phyloP scores from a whole-genome alignment of 2,329 filamentous ascomycete genomes.

The Curvularia sp. region DNA sequence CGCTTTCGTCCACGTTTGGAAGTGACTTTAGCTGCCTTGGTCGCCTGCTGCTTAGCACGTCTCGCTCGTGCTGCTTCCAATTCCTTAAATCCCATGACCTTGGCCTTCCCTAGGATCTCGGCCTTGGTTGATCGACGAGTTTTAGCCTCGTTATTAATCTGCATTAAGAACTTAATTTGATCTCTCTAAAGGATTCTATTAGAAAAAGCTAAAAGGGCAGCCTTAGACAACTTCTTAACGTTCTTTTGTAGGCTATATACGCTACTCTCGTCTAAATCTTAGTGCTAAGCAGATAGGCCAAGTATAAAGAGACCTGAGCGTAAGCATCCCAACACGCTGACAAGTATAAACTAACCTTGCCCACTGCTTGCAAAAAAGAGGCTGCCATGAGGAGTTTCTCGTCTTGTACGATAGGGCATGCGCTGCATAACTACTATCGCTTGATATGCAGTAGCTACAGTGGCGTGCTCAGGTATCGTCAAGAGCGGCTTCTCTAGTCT shows the following conservation, averaged over 20 bases:
- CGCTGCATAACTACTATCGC: too few relatives aligned
- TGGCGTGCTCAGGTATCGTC: too few relatives aligned
- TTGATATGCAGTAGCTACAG: too few relatives aligned
- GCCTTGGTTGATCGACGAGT: constrained; percentile 31
- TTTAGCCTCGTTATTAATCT: constrained; percentile 41
- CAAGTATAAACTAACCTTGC: too few relatives aligned
- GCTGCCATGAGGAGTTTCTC: too few relatives aligned
- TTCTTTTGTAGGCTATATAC: constrained; percentile 24
- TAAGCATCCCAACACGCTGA: too few relatives aligned
- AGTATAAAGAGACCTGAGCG: too few relatives aligned
- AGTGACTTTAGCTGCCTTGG: constrained; percentile 23
- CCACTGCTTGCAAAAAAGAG: too few relatives aligned
- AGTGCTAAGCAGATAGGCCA: too few relatives aligned
- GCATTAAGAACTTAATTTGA: constrained; percentile 36
- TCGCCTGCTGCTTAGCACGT: constrained; percentile 29
- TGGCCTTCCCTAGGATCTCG: constrained; percentile 31
- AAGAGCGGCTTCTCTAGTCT: too few relatives aligned
- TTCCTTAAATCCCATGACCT: constrained; percentile 36
- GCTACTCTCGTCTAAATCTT: constrained; percentile 25
- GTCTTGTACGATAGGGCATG: too few relatives aligned
- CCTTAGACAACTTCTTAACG: constrained; percentile 26
- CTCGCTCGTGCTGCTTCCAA: constrained; percentile 29
- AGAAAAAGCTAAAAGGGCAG: constrained; percentile 34
- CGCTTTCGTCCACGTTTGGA: constrained; percentile 1
- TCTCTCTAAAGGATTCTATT: constrained; percentile 1